Percentiles rank a stretch among this genome's conserved stretches.
Evolutionary conservation across 768 basidiomycete genomes (phyloP).

Genomic region (Rhodotorula kratochvilovae): DNA sequence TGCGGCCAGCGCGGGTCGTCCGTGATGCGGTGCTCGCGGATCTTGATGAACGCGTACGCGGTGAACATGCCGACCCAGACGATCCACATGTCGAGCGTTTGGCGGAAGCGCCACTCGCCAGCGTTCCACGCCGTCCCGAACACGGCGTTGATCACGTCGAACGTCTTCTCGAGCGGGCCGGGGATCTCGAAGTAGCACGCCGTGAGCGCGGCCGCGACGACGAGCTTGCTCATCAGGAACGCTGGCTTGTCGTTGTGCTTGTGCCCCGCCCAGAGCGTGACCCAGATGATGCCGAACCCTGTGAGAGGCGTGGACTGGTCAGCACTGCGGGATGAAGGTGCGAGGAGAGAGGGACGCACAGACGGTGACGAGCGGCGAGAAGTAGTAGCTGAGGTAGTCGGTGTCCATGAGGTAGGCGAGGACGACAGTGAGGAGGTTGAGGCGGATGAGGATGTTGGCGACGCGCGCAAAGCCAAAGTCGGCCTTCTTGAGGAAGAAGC

Average conservation of each 20-base stretch:
- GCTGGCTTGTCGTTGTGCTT: constrained; percentile 65
- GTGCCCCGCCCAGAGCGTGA: constrained; percentile 66
- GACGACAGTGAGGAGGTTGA: constrained; percentile 75
- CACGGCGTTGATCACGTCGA: constrained; percentile 60
- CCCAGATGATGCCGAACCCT: constrained; percentile 78
- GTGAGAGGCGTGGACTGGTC: neutral
- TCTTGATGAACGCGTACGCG: constrained; percentile 67
- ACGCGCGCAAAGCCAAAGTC: constrained; percentile 76
- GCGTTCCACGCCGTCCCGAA: constrained; percentile 79
- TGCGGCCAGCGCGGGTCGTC: constrained; percentile 66
- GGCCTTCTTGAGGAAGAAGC: constrained; percentile 81
- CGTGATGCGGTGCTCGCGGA: constrained; percentile 65
- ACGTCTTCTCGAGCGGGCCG: constrained; percentile 63
- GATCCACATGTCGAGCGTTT: constrained; percentile 81
- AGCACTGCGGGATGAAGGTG: too few relatives aligned
- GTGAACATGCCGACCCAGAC: constrained; percentile 81
- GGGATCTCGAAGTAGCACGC: constrained; percentile 63
- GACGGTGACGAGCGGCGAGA: constrained; percentile 80
- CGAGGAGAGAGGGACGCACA: constrained; percentile 45
- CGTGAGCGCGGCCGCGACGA: constrained; percentile 60
- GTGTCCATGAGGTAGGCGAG: constrained; percentile 89
- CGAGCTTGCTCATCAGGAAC: constrained; percentile 68
- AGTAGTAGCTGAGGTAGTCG: constrained; percentile 85
- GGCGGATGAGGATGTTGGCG: constrained; percentile 69
- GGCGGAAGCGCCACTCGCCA: constrained; percentile 80